Evolutionary conservation across 495 filamentous ascomycete genomes (phyloP).

Genomic region (Hypoxylon crocopeplum): DNA sequence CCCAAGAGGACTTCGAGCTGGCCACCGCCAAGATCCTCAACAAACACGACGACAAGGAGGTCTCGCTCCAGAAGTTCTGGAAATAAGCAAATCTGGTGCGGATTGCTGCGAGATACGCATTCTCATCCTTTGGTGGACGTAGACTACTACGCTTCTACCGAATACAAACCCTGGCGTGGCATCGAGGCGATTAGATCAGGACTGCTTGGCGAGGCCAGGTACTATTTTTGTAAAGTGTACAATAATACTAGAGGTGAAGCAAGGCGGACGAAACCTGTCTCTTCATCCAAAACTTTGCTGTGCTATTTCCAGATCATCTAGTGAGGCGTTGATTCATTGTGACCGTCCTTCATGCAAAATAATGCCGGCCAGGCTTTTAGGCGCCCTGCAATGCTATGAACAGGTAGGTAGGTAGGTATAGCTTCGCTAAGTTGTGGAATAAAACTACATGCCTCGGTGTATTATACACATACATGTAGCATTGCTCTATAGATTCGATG

Average conservation of each 20-base stretch:
- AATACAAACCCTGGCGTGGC: slow-evolving; percentile 1
- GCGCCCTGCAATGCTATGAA: too few relatives aligned
- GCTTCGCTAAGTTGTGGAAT: too few relatives aligned
- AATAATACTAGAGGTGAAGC: slow-evolving; percentile 29
- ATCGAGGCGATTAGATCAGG: neutral
- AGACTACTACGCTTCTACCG: too few relatives aligned
- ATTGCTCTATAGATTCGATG: too few relatives aligned
- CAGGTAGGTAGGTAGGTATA: too few relatives aligned
- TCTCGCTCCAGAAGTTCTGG: slow-evolving; percentile 83
- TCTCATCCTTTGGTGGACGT: neutral
- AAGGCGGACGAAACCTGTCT: neutral
- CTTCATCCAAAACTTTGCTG: too few relatives aligned
- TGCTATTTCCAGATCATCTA: too few relatives aligned
- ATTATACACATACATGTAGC: too few relatives aligned
- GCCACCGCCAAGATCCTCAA: slow-evolving; percentile 99
- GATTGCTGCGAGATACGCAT: neutral
- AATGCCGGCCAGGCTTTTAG: too few relatives aligned
- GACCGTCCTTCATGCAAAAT: too few relatives aligned
- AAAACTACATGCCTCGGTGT: too few relatives aligned
- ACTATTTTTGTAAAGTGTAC: slow-evolving; percentile 35
- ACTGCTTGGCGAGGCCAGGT: slow-evolving; percentile 1
- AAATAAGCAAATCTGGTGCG: slow-evolving; percentile 65
- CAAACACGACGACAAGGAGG: slow-evolving; percentile 99
- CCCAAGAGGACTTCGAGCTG: slow-evolving; percentile 98
- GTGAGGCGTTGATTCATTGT: too few relatives aligned